A percentile compares a stretch with the other conserved stretches of the same genome.
phyloP scores from a whole-genome alignment of 768 basidiomycete genomes.

The Mycena capillaripes region DNA sequence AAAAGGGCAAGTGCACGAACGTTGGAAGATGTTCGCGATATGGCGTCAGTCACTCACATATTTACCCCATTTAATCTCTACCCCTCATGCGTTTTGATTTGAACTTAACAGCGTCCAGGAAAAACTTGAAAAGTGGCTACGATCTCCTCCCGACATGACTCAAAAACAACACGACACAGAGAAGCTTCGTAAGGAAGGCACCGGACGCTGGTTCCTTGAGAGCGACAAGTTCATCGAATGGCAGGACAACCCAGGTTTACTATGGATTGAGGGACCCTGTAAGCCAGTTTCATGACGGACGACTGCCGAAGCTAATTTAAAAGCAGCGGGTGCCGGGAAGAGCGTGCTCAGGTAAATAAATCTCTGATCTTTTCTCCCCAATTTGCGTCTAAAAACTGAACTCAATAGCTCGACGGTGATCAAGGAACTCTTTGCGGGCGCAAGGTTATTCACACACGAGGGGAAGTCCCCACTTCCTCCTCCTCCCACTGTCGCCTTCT shows the following conservation, averaged over 20 bases:
- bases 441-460: too few relatives aligned
- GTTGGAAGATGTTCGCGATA: background rate
- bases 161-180: slow-evolving; percentile 3
- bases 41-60: background rate
- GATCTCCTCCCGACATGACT: slow-evolving; percentile 10
- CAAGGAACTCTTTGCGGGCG: background rate
- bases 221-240: background rate
- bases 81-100: background rate
- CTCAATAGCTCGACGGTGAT: background rate
- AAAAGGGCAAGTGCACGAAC: background rate
- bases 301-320: background rate
- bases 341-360: background rate
- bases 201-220: slow-evolving; percentile 2
- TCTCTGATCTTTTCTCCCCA: background rate
- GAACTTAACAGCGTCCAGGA: background rate
- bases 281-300: background rate
- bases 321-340: background rate
- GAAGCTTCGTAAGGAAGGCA: slow-evolving; percentile 6
- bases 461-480: too few relatives aligned
- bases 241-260: slow-evolving; percentile 16
- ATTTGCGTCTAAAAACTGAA: too few relatives aligned
- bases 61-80: background rate
- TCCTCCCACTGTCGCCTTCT: too few relatives aligned
- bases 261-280: slow-evolving; percentile 26
- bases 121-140: slow-evolving; percentile 14